These are phyloP conservation scores for Aphanocladium album DNA, from an alignment of 2,329 filamentous ascomycete genomes.

Conservation along the genomic window DNA sequence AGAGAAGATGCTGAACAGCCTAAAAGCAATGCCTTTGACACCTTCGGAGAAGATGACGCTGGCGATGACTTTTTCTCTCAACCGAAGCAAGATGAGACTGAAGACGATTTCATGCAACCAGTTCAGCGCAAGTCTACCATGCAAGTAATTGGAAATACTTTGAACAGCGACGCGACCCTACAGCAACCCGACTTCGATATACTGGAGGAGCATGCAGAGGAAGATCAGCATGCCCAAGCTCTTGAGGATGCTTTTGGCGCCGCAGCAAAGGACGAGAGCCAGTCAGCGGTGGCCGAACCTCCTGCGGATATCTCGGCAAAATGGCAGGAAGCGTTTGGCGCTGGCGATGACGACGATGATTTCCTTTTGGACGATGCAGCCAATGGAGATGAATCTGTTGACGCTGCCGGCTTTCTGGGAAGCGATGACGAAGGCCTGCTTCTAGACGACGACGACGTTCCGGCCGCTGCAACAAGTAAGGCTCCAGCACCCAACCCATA, in stretches of 20 bases:
- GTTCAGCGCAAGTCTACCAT: conserved; percentile 67
- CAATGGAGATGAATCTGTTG: conserved; percentile 42
- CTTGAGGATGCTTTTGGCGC: conserved; percentile 21
- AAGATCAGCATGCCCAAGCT: conserved; percentile 22
- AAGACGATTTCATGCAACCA: conserved; percentile 22
- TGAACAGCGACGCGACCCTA: background rate
- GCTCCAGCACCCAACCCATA: conserved; percentile 15
- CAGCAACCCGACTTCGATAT: background rate
- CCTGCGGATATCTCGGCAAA: conserved; percentile 69
- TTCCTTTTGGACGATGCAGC: conserved; percentile 56
- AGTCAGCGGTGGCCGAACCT: conserved; percentile 18
- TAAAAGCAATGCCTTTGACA: conserved; percentile 11
- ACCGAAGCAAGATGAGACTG: conserved; percentile 31
- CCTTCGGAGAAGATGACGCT: conserved; percentile 39
- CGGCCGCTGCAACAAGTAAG: conserved; percentile 12
- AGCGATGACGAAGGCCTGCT: conserved; percentile 85
- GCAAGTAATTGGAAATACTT: conserved; percentile 49
- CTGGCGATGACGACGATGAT: conserved; percentile 65
- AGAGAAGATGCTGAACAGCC: background rate
- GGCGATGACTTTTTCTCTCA: conserved; percentile 60
- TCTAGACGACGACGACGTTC: conserved; percentile 54
- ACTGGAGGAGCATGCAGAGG: conserved; percentile 14
- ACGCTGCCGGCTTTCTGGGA: conserved; percentile 63
- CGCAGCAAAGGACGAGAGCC: conserved; percentile 18
- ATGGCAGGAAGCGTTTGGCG: conserved; percentile 78